A percentile compares a stretch with the other conserved stretches of the same genome.
phyloP scores from a whole-genome alignment of 352 stramenopile species.

The Aphanomyces euteiches region DNA sequence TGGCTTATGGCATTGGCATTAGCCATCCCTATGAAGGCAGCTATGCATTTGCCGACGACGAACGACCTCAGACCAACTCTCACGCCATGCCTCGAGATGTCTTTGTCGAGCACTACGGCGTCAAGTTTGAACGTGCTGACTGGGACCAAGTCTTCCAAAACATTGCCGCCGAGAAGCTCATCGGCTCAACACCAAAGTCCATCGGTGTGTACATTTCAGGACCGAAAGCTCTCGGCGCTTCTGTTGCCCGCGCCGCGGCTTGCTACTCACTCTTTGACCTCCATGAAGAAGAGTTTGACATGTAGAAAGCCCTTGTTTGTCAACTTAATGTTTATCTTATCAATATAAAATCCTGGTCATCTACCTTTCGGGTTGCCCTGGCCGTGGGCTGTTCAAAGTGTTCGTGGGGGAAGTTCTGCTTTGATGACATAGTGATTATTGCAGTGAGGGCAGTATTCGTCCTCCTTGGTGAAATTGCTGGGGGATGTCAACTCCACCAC shows the following conservation, averaged over 20 bases:
- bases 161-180: background rate
- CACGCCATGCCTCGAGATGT: background rate
- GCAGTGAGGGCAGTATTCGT: constrained; percentile 66
- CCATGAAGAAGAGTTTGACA: background rate
- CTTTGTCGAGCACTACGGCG: constrained; percentile 18
- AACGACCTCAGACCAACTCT: too few species aligned
- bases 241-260: background rate
- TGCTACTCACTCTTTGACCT: background rate
- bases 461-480: constrained; percentile 43
- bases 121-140: constrained; percentile 14
- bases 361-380: too few species aligned
- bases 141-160: constrained; percentile 9
- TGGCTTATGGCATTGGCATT: constrained; percentile 5
- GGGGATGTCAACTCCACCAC: background rate
- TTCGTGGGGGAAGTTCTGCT: constrained; percentile 6
- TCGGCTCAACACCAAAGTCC: background rate
- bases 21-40: too few species aligned
- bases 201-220: constrained; percentile 77
- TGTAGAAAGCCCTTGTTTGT: background rate
- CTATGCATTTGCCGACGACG: too few species aligned
- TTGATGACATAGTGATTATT: constrained; percentile 43
- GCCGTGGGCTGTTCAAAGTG: background rate
- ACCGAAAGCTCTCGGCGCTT: background rate
- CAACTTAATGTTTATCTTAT: background rate
- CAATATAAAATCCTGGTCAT: background rate